Conservation (phyloP, 768 basidiomycete species). For the Termitomyces heimii region DNA sequence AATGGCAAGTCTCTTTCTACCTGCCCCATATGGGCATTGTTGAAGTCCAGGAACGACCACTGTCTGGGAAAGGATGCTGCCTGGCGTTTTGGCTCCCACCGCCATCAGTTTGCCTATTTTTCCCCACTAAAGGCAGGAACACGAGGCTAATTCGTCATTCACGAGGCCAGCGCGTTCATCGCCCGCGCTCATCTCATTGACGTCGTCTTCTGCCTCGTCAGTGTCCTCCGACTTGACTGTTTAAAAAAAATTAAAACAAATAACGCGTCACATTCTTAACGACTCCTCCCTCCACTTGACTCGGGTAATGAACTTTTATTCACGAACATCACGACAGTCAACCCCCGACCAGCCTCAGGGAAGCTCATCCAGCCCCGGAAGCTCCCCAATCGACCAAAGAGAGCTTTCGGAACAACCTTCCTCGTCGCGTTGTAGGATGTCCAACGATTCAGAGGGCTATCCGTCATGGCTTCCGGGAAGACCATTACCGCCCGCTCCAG, state of each 20-base stretch:
- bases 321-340: slow-evolving; percentile 33
- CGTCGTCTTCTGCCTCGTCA: slow-evolving; percentile 13
- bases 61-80: slow-evolving; percentile 1
- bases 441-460: slow-evolving; percentile 60
- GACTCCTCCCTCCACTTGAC: slow-evolving; percentile 1
- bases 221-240: slow-evolving; percentile 15
- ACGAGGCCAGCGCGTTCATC: slow-evolving; percentile 40
- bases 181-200: slow-evolving; percentile 13
- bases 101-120: slow-evolving; percentile 14
- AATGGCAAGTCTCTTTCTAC: slow-evolving; percentile 9
- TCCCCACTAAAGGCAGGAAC: slow-evolving; percentile 36
- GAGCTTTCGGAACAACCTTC: slow-evolving; percentile 25
- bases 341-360: slow-evolving; percentile 22
- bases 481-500: slow-evolving; percentile 71
- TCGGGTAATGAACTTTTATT: slow-evolving; percentile 21
- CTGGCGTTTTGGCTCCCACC: slow-evolving; percentile 14
- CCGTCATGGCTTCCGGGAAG: slow-evolving; percentile 82
- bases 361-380: slow-evolving; percentile 19
- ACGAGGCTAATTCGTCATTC: slow-evolving; percentile 41
- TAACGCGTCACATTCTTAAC: slow-evolving; percentile 25
- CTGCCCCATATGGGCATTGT: slow-evolving; percentile 16
- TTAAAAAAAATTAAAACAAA: slow-evolving; percentile 14
- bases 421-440: slow-evolving; percentile 25
- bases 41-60: slow-evolving; percentile 20
- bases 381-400: slow-evolving; percentile 16